Percentiles rank a stretch among this genome's conserved stretches.
phyloP scores from a whole-genome alignment of 2,329 filamentous ascomycete species.

The Ilyonectria robusta region DNA sequence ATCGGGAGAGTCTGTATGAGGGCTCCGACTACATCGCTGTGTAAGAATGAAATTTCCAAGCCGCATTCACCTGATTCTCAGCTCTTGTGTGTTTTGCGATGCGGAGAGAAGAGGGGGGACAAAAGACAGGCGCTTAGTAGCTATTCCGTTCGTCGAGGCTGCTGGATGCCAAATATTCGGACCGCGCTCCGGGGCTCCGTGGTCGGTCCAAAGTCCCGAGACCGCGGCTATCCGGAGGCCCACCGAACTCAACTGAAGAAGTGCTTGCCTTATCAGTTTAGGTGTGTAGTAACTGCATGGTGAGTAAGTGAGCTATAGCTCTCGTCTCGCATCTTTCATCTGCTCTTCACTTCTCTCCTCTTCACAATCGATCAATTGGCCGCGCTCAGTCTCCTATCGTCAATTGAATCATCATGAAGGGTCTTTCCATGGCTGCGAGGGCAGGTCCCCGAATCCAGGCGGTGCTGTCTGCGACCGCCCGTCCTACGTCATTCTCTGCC shows the following conservation, averaged over 20 bases:
- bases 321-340: conserved; percentile 28
- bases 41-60: conserved; percentile 30
- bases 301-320: conserved; percentile 27
- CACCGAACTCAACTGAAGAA: conserved; percentile 27
- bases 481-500: conserved; percentile 41
- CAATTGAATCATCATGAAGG: conserved; percentile 51
- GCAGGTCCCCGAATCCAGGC: conserved; percentile 48
- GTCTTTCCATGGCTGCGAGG: conserved; percentile 50
- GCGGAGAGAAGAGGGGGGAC: neutral
- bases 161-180: conserved; percentile 39
- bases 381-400: conserved; percentile 20
- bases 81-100: neutral
- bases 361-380: conserved; percentile 37
- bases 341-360: conserved; percentile 24
- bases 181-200: conserved; percentile 37
- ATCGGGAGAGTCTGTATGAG: conserved; percentile 34
- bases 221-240: conserved; percentile 33
- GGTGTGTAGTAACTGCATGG: conserved; percentile 26
- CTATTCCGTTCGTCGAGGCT: too few relatives aligned
- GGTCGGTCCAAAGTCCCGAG: conserved; percentile 40
- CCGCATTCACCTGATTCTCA: neutral
- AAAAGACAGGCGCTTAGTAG: neutral
- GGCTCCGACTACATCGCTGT: conserved; percentile 35
- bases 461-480: conserved; percentile 40
- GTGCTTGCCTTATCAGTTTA: conserved; percentile 30